Conservation (phyloP, 2,329 filamentous ascomycete genomes). For the Sarocladium kiliense region DNA sequence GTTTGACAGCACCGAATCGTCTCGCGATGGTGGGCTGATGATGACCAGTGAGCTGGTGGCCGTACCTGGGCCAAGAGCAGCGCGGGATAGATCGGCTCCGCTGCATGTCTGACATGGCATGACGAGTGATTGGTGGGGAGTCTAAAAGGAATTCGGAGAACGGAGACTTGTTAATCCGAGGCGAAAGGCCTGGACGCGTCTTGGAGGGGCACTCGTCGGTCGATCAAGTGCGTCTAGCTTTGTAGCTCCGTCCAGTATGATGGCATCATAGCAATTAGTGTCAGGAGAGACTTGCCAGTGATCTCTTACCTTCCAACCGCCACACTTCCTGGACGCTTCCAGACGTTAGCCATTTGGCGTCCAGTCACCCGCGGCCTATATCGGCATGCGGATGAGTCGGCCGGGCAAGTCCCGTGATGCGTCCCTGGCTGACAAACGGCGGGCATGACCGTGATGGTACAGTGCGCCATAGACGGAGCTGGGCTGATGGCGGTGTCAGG, state of each 20-base stretch:
- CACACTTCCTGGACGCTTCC: not conserved
- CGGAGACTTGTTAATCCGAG: not conserved
- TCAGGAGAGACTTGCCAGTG: too few species aligned
- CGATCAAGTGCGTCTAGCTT: too few species aligned
- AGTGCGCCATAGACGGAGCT: not conserved
- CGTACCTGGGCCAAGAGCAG: not conserved
- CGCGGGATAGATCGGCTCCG: conserved; percentile 3
- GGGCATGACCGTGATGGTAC: conserved; percentile 2
- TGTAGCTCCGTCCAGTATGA: too few species aligned
- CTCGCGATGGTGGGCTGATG: conserved; percentile 7
- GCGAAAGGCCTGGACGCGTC: not conserved
- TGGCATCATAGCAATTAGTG: too few species aligned
- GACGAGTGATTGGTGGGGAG: not conserved
- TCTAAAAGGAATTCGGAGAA: not conserved
- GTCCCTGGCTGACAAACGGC: not conserved
- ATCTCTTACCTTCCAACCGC: not conserved
- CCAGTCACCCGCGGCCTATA: not conserved
- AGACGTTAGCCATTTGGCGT: not conserved
- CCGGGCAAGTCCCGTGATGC: conserved; percentile 7
- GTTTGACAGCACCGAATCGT: not conserved
- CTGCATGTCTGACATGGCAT: not conserved
- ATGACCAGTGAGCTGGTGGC: conserved; percentile 6
- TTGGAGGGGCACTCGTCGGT: not conserved
- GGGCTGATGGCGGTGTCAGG: conserved; percentile 3
- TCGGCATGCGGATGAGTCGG: conserved; percentile 2